These are phyloP conservation scores for Beta macrorhiza DNA, from an alignment of 179 eudicot genomes.

Conservation along the genomic window DNA sequence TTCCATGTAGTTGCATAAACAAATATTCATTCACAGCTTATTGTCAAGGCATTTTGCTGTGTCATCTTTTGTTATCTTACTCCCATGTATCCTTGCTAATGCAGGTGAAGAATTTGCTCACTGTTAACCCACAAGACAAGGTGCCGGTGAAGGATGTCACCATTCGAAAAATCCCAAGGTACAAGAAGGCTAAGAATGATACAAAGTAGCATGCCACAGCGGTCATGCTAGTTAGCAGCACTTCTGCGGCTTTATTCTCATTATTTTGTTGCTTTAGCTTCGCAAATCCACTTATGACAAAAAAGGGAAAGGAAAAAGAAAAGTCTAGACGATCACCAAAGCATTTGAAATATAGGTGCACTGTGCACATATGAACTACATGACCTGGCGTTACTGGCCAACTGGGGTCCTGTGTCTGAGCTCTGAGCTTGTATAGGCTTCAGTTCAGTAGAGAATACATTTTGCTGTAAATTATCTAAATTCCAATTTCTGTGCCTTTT, in stretches of 20 bases:
- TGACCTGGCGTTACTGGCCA: neutral
- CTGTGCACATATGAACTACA: neutral
- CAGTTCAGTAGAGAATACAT: neutral
- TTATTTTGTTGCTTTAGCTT: neutral
- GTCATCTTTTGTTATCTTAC: neutral
- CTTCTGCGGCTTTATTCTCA: neutral
- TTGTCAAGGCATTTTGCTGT: constrained; percentile 10
- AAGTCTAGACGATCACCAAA: neutral
- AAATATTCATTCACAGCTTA: neutral
- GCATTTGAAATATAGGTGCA: neutral
- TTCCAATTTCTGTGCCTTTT: no score
- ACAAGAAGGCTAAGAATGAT: constrained; percentile 15
- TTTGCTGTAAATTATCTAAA: no score
- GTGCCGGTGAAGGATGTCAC: constrained; percentile 87
- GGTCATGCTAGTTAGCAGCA: neutral
- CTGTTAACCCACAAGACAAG: constrained; percentile 73
- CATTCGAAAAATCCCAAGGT: constrained; percentile 90
- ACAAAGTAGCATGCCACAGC: neutral
- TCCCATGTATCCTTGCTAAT: constrained; percentile 6
- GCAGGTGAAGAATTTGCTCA: constrained; percentile 84
- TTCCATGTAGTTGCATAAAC: neutral
- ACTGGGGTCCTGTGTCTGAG: no score
- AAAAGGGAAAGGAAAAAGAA: neutral
- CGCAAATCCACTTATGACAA: neutral
- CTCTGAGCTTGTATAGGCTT: neutral